Base-by-base conservation (phyloP, 2,329 filamentous ascomycete genomes). In the Leptographium wingfieldii region DNA sequence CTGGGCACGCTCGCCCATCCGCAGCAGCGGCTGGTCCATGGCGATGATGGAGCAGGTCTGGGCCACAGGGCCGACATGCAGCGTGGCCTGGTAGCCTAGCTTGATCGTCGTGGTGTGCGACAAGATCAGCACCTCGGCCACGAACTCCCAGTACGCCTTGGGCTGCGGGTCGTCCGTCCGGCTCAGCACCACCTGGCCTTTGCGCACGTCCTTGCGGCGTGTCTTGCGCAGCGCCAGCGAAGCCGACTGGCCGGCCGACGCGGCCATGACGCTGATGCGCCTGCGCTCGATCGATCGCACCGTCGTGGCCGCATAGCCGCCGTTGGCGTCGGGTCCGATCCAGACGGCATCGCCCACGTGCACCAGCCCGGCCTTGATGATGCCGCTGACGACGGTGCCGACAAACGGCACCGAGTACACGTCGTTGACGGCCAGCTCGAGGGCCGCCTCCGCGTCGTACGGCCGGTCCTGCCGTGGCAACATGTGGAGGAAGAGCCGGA, bases 41-140 rank as follows among this genome's bases (percentile, higher is more conserved):
- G 96, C 94, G 68, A 99, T 95, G 69, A 99, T 96, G 12, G 91
- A 86, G 69, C 94, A 99, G 0, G 94, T 99, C 74, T 99, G 94
- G 49, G 88, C 90, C 52, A 99, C 88, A 0, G 94, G 89, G 0
- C 94, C 94, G 5, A 99, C 92, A 67, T 99, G 94, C 27, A 99
- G 80, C 92, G 97, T 99, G 0, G 94, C 94, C 75, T 99, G 94
- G 66, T 99, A 99, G 68, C 91, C 92, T 0, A 86, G 90, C 73
- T 95, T 94, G 72, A 99, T 99, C 52, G 94, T 99, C 0, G 94
- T 99, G 0, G 92, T 91, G 68, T 99, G 94, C 4, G 89, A 95
- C 7, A 99, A 79, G 65, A 99, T 97, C 27, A 99, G 79, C 1
- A 99, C 94, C 73, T 92, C 88, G 14, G 89, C 89, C 51, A 92